Percentiles rank a stretch among this genome's conserved stretches.
phyloP scores from a whole-genome alignment of 2,329 filamentous ascomycete species.

The Fusarium pseudocircinatum region DNA sequence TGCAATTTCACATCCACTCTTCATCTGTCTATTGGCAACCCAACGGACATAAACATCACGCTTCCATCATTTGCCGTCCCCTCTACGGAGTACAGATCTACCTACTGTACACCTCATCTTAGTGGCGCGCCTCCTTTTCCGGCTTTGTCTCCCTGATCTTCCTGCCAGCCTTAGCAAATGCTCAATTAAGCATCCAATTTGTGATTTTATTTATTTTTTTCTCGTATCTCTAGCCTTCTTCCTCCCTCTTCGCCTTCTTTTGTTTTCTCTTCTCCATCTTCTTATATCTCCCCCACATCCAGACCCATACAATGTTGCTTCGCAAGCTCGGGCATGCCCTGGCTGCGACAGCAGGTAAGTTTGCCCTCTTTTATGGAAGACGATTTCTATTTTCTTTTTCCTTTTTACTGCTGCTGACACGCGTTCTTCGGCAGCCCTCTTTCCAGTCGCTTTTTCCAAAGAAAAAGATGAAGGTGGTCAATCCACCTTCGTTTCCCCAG shows the following conservation, averaged over 20 bases:
- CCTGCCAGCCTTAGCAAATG: constrained; percentile 1
- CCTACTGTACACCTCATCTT: background rate
- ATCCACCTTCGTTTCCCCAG: constrained; percentile 56
- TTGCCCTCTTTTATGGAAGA: background rate
- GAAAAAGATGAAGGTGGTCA: constrained; percentile 46
- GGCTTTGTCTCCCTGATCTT: constrained; percentile 33
- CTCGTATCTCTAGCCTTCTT: background rate
- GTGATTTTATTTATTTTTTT: background rate
- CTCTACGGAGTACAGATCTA: background rate
- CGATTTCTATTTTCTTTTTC: background rate
- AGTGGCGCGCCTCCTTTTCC: constrained; percentile 41
- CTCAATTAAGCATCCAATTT: constrained; percentile 15
- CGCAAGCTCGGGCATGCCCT: constrained; percentile 44
- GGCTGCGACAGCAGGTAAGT: constrained; percentile 43
- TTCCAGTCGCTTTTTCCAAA: constrained; percentile 40
- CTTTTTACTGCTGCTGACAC: background rate
- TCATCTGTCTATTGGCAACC: constrained; percentile 4
- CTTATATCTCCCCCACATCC: constrained; percentile 12
- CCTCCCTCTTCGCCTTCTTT: background rate
- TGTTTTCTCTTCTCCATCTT: background rate
- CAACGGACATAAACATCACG: constrained; percentile 2
- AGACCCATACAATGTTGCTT: constrained; percentile 43
- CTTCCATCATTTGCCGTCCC: constrained; percentile 20
- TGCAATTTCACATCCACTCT: constrained; percentile 18
- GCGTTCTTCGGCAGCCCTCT: constrained; percentile 31